Evolutionary conservation across 2,329 filamentous ascomycete genomes (phyloP), one percentile per base, ranked within the genome.

Genomic region (Neofusicoccum umdonicola): DNA sequence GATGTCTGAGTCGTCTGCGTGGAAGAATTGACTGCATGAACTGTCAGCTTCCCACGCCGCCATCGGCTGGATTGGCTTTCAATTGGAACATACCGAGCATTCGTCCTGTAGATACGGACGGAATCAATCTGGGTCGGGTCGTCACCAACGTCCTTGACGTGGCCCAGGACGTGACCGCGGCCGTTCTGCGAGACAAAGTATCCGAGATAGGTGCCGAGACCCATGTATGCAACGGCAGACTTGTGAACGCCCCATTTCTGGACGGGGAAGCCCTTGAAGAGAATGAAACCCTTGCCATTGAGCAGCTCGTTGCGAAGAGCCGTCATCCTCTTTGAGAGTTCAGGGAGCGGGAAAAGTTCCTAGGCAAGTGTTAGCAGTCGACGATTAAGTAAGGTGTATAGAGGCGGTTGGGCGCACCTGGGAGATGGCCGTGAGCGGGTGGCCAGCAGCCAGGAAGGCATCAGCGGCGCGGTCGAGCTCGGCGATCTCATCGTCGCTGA

Each of bases 111-210:
- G 78, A 96, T 96, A 70, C 93, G 89, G 66, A 96, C 92, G 71
- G 88, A 90, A 80, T 96, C 90, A 71, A 92, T 96, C 79, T 93
- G 88, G 4, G 83, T 86, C 31, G 89, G 83, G 75, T 96, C 92
- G 69, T 93, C 92, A 51, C 91, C 91, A 3, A 95, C 84, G 77
- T 96, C 92, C 79, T 96, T 94, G 71, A 96, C 92, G 76, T 96
- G 92, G 7, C 92, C 92, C 1, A 96, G 85, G 9, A 96, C 90
- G 78, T 96, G 92, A 50, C 92, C 92, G 17, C 87, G 86, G 17
- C 89, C 88, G 79, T 97, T 96, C 73, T 97, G 93, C 27, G 87
- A 91, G 45, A 96, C 87, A 68, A 95, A 94, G 81, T 96, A 95
- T 65, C 93, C 92, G 9, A 96, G 84, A 76, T 96, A 89, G 4